phyloP scores from a whole-genome alignment of 2,329 filamentous ascomycete genomes.

The Nectriaceae sp. region DNA sequence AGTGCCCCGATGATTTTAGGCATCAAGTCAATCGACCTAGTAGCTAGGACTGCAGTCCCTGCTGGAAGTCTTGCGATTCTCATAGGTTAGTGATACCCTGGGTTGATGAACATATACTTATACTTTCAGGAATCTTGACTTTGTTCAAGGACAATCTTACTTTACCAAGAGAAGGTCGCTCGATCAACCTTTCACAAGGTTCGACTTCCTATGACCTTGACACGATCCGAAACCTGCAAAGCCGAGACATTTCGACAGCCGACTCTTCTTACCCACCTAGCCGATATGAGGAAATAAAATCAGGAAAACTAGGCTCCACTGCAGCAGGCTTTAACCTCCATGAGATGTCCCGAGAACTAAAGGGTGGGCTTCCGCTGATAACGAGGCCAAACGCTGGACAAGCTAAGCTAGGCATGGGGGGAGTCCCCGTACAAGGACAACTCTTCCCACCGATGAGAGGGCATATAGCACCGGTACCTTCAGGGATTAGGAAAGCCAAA shows the following conservation, averaged over 20 bases:
- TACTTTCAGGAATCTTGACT: slow-evolving; percentile 34
- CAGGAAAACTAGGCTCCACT: slow-evolving; percentile 36
- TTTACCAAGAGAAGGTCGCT: slow-evolving; percentile 5
- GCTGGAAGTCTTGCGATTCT: slow-evolving; percentile 51
- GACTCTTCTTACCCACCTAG: slow-evolving; percentile 47
- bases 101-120: slow-evolving; percentile 4
- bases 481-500: slow-evolving; percentile 16
- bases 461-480: slow-evolving; percentile 23
- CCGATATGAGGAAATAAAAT: slow-evolving; percentile 52
- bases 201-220: slow-evolving; percentile 7
- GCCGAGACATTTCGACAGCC: slow-evolving; percentile 36
- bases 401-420: slow-evolving; percentile 38
- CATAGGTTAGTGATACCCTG: slow-evolving; percentile 41
- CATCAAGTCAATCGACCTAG: slow-evolving; percentile 41
- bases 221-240: slow-evolving; percentile 15
- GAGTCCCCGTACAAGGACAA: slow-evolving; percentile 41
- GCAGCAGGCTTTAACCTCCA: slow-evolving; percentile 1
- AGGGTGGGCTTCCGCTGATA: slow-evolving; percentile 38
- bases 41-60: slow-evolving; percentile 51
- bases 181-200: slow-evolving; percentile 4
- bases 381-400: slow-evolving; percentile 39
- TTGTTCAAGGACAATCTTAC: slow-evolving; percentile 31
- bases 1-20: slow-evolving; percentile 56
- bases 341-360: slow-evolving; percentile 15
- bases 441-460: slow-evolving; percentile 44